Evolutionary conservation across 2,329 filamentous ascomycete species (phyloP).

Genomic region (Beauveria medogensis): DNA sequence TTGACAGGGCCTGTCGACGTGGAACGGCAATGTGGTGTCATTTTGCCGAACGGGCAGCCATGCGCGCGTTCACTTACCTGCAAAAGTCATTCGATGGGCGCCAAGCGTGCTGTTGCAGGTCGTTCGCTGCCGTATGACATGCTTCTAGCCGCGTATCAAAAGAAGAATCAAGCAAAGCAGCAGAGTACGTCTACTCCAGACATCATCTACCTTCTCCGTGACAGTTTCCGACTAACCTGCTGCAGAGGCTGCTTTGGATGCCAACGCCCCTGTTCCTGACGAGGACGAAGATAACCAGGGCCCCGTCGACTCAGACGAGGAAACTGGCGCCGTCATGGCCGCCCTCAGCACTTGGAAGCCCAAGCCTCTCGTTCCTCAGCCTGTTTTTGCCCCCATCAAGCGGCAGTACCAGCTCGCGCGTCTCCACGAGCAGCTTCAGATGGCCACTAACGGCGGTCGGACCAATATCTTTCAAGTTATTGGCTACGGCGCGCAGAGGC

Average conservation of each 20-base stretch:
- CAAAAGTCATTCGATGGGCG: slow-evolving; percentile 92
- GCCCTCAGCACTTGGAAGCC: slow-evolving; percentile 70
- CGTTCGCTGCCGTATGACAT: slow-evolving; percentile 87
- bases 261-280: slow-evolving; percentile 83
- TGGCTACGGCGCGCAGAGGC: slow-evolving; percentile 47
- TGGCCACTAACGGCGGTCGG: slow-evolving; percentile 57
- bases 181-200: slow-evolving; percentile 60
- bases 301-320: slow-evolving; percentile 89
- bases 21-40: slow-evolving; percentile 86
- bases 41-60: slow-evolving; percentile 73
- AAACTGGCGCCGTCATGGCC: slow-evolving; percentile 81
- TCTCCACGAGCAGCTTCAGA: slow-evolving; percentile 57
- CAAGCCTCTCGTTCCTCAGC: slow-evolving; percentile 65
- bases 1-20: slow-evolving; percentile 73
- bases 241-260: slow-evolving; percentile 85
- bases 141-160: slow-evolving; percentile 79
- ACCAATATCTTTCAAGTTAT: slow-evolving; percentile 57
- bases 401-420: slow-evolving; percentile 55
- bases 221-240: slow-evolving; percentile 10
- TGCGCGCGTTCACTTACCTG: slow-evolving; percentile 86
- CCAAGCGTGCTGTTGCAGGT: slow-evolving; percentile 81
- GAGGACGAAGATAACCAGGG: slow-evolving; percentile 72
- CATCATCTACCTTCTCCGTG: not conserved
- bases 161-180: slow-evolving; percentile 98
- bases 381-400: slow-evolving; percentile 51